Evolutionary conservation across 2,329 filamentous ascomycete genomes (phyloP), one percentile per base, ranked within the genome.

Genomic region (Aspergillus sp.): DNA sequence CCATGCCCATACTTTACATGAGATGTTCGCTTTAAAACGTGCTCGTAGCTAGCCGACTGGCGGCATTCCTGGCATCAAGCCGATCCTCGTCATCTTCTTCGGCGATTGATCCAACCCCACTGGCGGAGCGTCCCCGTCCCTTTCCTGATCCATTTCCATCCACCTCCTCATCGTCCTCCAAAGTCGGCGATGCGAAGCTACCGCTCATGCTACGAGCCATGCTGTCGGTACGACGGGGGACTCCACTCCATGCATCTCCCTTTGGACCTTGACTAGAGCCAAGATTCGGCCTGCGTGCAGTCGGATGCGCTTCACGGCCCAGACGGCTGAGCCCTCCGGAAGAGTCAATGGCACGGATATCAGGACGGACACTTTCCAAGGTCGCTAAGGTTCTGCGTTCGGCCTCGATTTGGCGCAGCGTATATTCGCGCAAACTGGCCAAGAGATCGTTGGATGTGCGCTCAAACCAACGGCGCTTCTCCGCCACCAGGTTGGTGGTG

Each of bases 181-280:
- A 72, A 7, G 83, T 71, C 27, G 78, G 76, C n/a, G 78, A 73
- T 50, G 83, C 79, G 51, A 87, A 78, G 61, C 82, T 86, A 38
- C 85, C 83, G 44, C 86, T 89, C 52, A 90, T 77, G 61, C 84
- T 90, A 56, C 90, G 79, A 59, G 79, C 85, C 44, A 89, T 69
- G n/a, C 83, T 84, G 56, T 95, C 88, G 28, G 84, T 82, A 43
- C 88, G 80, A 49, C 93, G 80, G 31, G 90, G 88, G 27, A 96
- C 90, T 45, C 93, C 93, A 58, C 89, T 95, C 93, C 93, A 98
- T 11, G 93, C 86, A 66, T 98, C 93, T n/a, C 93, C 93, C 71
- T 95, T 95, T 39, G 93, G 91, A 0, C 93, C 93, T 69, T 98
- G 93, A 58, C 87, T 93, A 37, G 88, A 87, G 11, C 88, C 87